A percentile compares a stretch with the other conserved stretches of the same genome.
These are phyloP conservation scores for Pseudogymnoascus sp. DNA, from an alignment of 2,329 filamentous ascomycete species.

Conservation along the genomic window DNA sequence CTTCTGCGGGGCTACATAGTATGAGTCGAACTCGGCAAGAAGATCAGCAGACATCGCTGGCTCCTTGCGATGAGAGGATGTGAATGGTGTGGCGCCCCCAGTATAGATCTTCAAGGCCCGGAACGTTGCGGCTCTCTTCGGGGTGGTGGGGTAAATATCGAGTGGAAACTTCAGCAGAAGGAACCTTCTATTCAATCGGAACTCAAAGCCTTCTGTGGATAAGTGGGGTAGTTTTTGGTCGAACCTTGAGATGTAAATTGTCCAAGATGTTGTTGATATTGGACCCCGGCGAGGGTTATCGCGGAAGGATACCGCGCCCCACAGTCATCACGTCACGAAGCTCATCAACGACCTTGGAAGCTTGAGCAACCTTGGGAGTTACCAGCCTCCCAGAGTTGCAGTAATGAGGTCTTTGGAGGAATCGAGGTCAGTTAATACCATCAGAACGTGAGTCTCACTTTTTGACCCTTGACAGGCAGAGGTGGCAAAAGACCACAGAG, in stretches of 20 bases:
- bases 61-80: neutral
- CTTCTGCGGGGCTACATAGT: constrained; percentile 34
- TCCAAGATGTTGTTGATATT: neutral
- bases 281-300: neutral
- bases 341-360: neutral
- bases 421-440: constrained; percentile 38
- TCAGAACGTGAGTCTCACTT: neutral
- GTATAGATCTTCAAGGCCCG: neutral
- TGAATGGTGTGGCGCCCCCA: neutral
- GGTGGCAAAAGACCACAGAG: constrained; percentile 61
- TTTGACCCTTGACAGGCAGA: constrained; percentile 42
- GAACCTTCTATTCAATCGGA: constrained; percentile 1
- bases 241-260: constrained; percentile 6
- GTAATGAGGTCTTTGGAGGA: constrained; percentile 51
- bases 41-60: constrained; percentile 57
- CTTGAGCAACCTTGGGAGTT: constrained; percentile 12
- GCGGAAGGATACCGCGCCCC: constrained; percentile 6
- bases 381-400: constrained; percentile 15
- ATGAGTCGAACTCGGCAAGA: constrained; percentile 55
- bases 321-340: constrained; percentile 7
- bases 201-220: neutral
- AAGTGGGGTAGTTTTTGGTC: neutral
- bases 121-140: constrained; percentile 22
- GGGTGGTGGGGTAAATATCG: constrained; percentile 17
- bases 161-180: neutral